Conservation (phyloP, 2,329 filamentous ascomycete species). For the Stagonosporopsis tanaceti region DNA sequence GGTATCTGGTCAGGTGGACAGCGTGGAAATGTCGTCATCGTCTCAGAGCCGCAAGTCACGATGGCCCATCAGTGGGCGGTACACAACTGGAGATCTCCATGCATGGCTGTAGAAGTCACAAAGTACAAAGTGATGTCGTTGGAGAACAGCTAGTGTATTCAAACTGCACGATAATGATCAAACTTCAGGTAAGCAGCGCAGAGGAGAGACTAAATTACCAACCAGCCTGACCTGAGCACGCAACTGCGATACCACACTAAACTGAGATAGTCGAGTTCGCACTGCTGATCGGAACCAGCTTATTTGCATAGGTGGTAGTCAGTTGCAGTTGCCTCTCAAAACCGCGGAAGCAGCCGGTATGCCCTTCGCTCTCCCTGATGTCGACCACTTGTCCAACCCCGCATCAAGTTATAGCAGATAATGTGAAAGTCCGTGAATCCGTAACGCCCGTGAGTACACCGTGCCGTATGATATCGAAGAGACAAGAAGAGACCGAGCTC, state of each 20-base stretch:
- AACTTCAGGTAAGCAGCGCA: slow-evolving; percentile 31
- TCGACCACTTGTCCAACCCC: slow-evolving; percentile 27
- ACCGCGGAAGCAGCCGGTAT: slow-evolving; percentile 10
- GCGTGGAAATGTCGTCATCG: slow-evolving; percentile 43
- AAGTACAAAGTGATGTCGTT: slow-evolving; percentile 1
- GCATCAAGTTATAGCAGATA: slow-evolving; percentile 30
- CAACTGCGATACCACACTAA: neutral
- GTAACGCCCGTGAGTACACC: slow-evolving; percentile 41
- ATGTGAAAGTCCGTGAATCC: slow-evolving; percentile 36
- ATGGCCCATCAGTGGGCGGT: slow-evolving; percentile 28
- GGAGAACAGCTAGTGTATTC: slow-evolving; percentile 31
- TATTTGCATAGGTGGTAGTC: neutral
- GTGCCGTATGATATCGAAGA: slow-evolving; percentile 32
- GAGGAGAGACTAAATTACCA: slow-evolving; percentile 21
- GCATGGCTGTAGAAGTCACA: slow-evolving; percentile 17
- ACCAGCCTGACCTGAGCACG: slow-evolving; percentile 9
- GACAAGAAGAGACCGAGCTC: slow-evolving; percentile 22
- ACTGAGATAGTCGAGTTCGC: neutral
- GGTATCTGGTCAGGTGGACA: slow-evolving; percentile 27
- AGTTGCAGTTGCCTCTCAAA: slow-evolving; percentile 18
- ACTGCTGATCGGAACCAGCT: neutral
- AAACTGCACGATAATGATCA: slow-evolving; percentile 27
- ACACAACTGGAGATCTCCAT: slow-evolving; percentile 16
- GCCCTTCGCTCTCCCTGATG: slow-evolving; percentile 23
- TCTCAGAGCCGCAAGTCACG: slow-evolving; percentile 46